These are phyloP conservation scores for Sporothrix dimorphospora DNA, from an alignment of 2,329 filamentous ascomycete species.

Conservation along the genomic window DNA sequence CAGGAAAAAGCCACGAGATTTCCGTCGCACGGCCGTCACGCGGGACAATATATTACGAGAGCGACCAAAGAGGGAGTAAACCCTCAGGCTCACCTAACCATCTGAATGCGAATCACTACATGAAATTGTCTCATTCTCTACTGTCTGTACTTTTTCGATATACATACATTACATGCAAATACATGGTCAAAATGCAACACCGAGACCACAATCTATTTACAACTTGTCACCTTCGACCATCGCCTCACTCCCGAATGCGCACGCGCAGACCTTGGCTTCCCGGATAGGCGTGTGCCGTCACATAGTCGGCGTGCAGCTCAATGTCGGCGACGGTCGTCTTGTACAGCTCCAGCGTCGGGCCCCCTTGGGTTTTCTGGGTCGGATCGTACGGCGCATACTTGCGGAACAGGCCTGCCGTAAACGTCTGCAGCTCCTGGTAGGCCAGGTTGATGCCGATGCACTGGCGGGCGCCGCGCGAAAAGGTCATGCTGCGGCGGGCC, in stretches of 20 bases:
- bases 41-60: too few species aligned
- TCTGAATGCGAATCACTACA: too few species aligned
- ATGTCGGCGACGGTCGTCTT: not conserved
- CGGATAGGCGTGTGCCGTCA: not conserved
- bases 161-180: too few species aligned
- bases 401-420: slow-evolving; percentile 13
- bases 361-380: not conserved
- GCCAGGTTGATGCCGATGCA: slow-evolving; percentile 23
- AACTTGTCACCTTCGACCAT: not conserved
- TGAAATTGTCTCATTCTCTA: too few species aligned
- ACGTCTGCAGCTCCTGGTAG: slow-evolving; percentile 19
- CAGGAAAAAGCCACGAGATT: too few species aligned
- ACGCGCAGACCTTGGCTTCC: slow-evolving; percentile 9
- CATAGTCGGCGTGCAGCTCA: slow-evolving; percentile 12
- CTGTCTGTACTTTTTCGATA: too few species aligned
- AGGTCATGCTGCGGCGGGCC: slow-evolving; percentile 10
- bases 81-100: too few species aligned
- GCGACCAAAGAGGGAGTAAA: too few species aligned
- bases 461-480: slow-evolving; percentile 9
- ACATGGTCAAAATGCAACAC: too few species aligned
- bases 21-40: too few species aligned
- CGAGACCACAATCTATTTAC: too few species aligned
- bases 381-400: slow-evolving; percentile 13
- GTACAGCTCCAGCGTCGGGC: slow-evolving; percentile 17
- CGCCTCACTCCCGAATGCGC: slow-evolving; percentile 3